A percentile compares a stretch with the other conserved stretches of the same genome.
phyloP scores from a whole-genome alignment of 2,329 filamentous ascomycete genomes.

The Tolypocladium tundrense region DNA sequence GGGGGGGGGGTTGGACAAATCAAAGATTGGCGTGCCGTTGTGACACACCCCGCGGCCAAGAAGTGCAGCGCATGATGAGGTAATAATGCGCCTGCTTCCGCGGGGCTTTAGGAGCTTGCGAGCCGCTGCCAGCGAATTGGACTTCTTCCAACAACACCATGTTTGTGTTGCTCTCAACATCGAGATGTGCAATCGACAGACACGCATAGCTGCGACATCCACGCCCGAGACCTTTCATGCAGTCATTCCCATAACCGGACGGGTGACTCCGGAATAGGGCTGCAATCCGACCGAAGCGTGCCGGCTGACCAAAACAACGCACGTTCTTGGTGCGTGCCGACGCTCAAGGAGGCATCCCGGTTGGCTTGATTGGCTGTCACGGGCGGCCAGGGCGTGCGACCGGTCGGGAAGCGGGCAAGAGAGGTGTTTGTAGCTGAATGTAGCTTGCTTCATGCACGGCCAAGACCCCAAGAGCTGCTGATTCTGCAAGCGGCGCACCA shows the following conservation, averaged over 20 bases:
- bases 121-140: background rate
- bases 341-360: background rate
- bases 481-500: background rate
- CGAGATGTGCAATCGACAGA: background rate
- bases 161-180: background rate
- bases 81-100: background rate
- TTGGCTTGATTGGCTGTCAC: background rate
- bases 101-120: background rate
- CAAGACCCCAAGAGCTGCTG: background rate
- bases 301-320: background rate
- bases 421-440: background rate
- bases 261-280: background rate
- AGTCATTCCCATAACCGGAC: background rate
- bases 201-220: background rate
- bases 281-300: background rate
- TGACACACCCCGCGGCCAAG: background rate
- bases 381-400: background rate
- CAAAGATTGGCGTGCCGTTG: background rate
- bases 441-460: background rate
- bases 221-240: background rate
- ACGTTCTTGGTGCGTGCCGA: background rate
- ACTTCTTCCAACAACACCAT: background rate
- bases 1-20: background rate
- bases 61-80: background rate
- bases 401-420: background rate